Percentiles rank a stretch among this genome's conserved stretches.
phyloP scores from a whole-genome alignment of 345 rosid species.

The Hypericum androsaemum region DNA sequence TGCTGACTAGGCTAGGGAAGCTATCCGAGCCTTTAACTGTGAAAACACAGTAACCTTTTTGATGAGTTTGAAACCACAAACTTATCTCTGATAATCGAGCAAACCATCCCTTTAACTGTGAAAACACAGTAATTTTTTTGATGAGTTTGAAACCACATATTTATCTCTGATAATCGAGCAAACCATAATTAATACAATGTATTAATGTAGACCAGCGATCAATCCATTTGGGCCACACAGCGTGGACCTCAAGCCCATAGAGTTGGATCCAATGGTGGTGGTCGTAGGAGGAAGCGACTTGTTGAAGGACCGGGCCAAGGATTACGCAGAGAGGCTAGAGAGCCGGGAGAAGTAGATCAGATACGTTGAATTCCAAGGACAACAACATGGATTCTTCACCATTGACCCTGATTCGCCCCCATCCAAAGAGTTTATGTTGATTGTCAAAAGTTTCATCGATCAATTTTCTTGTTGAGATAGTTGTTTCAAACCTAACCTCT shows the following conservation, averaged over 20 bases:
- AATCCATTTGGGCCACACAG: conserved; percentile 52
- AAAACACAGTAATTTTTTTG: no score
- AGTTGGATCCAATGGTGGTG: conserved; percentile 40
- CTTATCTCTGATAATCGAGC: no score
- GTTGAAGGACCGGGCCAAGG: conserved; percentile 37
- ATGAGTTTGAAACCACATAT: no score
- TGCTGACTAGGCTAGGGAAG: no score
- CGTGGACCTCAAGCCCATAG: conserved; percentile 17
- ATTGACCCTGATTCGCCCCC: conserved; percentile 34
- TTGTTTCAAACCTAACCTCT: no score
- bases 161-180: no score
- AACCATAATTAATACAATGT: no score
- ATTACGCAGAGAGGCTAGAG: conserved; percentile 32
- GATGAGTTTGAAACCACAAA: no score
- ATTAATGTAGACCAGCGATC: conserved; percentile 40
- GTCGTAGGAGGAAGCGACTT: conserved; percentile 46
- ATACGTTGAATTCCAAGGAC: conserved; percentile 40
- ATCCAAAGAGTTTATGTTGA: conserved; percentile 29
- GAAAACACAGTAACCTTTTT: no score
- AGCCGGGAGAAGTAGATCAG: conserved; percentile 35
- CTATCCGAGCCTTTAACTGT: no score
- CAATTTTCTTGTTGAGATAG: conserved; percentile 14
- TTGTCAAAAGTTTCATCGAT: conserved; percentile 30
- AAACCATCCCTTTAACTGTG: no score
- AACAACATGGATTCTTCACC: conserved; percentile 58